These are phyloP conservation scores for Isabelozyma heimii DNA, from an alignment of 805 yeast genomes.

Conservation along the genomic window DNA sequence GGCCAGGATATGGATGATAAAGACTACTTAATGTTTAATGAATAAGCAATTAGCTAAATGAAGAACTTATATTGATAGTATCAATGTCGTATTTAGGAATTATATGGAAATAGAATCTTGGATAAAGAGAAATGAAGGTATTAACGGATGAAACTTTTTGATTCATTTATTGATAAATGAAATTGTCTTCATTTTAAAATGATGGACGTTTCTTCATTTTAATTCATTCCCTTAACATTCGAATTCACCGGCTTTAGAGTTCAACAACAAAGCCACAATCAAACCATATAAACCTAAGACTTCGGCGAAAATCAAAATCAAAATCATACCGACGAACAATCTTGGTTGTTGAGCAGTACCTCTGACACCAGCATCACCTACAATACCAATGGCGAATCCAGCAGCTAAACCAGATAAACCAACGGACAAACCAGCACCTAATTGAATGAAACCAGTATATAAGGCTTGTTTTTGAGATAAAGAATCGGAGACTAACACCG, in stretches of 20 bases:
- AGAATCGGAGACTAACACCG: constrained; percentile 89
- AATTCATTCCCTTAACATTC: background rate
- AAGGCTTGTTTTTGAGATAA: constrained; percentile 88
- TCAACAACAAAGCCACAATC: constrained; percentile 94
- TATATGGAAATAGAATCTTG: background rate
- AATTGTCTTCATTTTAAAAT: too few species aligned
- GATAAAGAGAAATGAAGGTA: background rate
- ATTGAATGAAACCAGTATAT: constrained; percentile 95
- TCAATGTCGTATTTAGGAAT: too few species aligned
- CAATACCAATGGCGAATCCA: constrained; percentile 98
- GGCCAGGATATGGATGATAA: too few species aligned
- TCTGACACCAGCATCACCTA: constrained; percentile 99
- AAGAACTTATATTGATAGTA: background rate
- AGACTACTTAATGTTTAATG: background rate
- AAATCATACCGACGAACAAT: constrained; percentile 96
- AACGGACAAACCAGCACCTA: constrained; percentile 97
- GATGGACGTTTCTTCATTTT: too few species aligned
- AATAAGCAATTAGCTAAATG: too few species aligned
- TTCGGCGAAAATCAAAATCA: constrained; percentile 98
- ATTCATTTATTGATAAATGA: too few species aligned
- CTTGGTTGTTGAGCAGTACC: constrained; percentile 98
- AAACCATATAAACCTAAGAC: constrained; percentile 98
- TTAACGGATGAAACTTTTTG: constrained; percentile 1
- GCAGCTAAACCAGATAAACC: constrained; percentile 98
- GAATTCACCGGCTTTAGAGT: constrained; percentile 74